Evolutionary conservation across 2,329 filamentous ascomycete genomes (phyloP), one percentile per base, ranked within the genome.

Genomic region (Chaetomium sp.): DNA sequence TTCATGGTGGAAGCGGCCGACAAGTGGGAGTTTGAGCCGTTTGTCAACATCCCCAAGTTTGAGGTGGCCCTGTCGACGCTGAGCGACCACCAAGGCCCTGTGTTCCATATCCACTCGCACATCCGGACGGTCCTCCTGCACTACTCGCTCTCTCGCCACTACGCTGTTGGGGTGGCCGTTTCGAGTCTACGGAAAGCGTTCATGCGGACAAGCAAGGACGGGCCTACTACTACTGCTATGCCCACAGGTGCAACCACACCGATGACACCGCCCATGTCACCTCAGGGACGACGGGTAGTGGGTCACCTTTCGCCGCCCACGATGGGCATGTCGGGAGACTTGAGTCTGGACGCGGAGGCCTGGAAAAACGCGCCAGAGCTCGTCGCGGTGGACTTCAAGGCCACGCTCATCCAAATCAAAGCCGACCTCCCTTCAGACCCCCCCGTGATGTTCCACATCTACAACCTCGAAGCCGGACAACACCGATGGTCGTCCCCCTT

Each of bases 131-230:
- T 99, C 1, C 83, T 89, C 58, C 67, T 95, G 6, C 87, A 95
- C 50, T 97, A 97, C 68, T 99, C 95, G 0, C 79, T 99, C 0
- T 96, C 95, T 69, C 86, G 91, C 3, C 91, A 96, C 68, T 99
- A 96, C 67, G 87, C 91, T 0, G 79, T 95, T 33, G 88, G 90
- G 1, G 84, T 97, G 57, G 94, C 92, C 7, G 75, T 80, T 32
- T 85, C 85, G 67, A 89, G 95, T 2, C 70, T 99, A 32, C 79
- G 79, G 53, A 84, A 84, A 65, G 86, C 87, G 0, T 88, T 91
- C 60, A 70, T 82, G 69, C 76, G 73, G 56, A 78, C 79, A 1
- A 71, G 73, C 40, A 72, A 70, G 33, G 77, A 79, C 56, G 56
- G 67, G 51, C 44, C 19, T 27, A 27, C 19, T 27, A 27, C 19